Evolutionary conservation across 2,329 filamentous ascomycete genomes (phyloP).

Genomic region (Pezicula rhizophila): DNA sequence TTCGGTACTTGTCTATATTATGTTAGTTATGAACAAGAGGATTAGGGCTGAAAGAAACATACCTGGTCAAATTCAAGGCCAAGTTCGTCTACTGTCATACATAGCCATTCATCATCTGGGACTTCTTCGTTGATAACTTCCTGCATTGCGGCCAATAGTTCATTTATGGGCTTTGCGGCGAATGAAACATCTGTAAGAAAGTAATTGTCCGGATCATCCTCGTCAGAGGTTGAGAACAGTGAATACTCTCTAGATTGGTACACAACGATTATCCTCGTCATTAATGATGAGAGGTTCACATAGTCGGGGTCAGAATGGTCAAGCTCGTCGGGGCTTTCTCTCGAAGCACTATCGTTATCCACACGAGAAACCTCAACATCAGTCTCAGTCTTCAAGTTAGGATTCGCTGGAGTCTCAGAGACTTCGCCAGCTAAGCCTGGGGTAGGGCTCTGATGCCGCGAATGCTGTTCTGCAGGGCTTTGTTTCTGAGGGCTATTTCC

Average conservation of each 20-base stretch:
- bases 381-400: too few relatives aligned
- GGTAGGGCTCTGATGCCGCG: too few relatives aligned
- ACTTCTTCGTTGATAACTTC: constrained; percentile 48
- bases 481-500: too few relatives aligned
- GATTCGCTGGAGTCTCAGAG: too few relatives aligned
- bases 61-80: constrained; percentile 53
- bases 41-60: constrained; percentile 21
- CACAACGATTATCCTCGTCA: constrained; percentile 41
- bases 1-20: constrained; percentile 41
- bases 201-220: constrained; percentile 46
- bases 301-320: background rate
- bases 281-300: constrained; percentile 10
- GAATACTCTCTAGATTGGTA: constrained; percentile 51
- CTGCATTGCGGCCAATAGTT: constrained; percentile 51
- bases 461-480: too few relatives aligned
- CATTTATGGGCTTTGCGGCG: constrained; percentile 43
- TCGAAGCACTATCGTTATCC: background rate
- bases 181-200: constrained; percentile 51
- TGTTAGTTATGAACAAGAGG: constrained; percentile 21
- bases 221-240: constrained; percentile 49
- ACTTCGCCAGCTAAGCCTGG: too few relatives aligned
- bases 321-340: background rate
- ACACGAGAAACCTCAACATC: too few relatives aligned
- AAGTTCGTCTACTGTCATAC: constrained; percentile 47
- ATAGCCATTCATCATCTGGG: constrained; percentile 49